Base-by-base conservation (phyloP, 169 alveolate species). In the Plasmodium gonderi region DNA sequence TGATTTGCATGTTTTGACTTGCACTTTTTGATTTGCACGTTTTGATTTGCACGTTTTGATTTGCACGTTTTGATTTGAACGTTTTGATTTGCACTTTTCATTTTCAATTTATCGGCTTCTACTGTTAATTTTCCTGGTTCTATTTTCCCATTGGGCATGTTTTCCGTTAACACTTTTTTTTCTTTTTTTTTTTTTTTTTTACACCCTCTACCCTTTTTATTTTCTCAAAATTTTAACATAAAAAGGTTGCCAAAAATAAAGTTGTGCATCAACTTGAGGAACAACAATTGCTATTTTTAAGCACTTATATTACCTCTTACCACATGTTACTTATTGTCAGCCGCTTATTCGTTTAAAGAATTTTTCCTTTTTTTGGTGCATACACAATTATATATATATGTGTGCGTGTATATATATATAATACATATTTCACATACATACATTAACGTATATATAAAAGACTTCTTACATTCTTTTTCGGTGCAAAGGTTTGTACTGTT, bases 401-500 rank as follows among this genome's bases (percentile, higher is more conserved):
- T 51, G 54, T 72, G 3, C 54, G 14, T 72, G 20, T n/a, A 54
- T 36, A n/a, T 72, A 33, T 44, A 7, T 38, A 31, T 38, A 36
- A 54, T 23, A 7, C 64, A 5, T 74, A n/a, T 36, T 1, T 26
- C 64, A 29, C 72, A 12, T 20, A 12, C 1, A 36, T n/a, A n/a
- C 72, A 36, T 60, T 60, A 14, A 36, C 72, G 72, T n/a, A 60
- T 60, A 60, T 14, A 14, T 29, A 12, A 60, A 14, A 23, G 17
- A 20, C 26, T 60, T 5, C 72, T 29, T 54, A 60, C 72, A 60
- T 36, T 60, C n/a, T 36, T 60, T 0, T 60, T 60, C 26, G 38
- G 72, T 36, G 51, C 33, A 26, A 75, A 75, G 67, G 29, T 75
- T 75, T 75, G 81, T 42, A 17, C 81, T 36, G 81, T 42, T 75